Base-by-base conservation (phyloP, 1,284 basidiomycete species). In the Cystobasidiaceae sp. region DNA sequence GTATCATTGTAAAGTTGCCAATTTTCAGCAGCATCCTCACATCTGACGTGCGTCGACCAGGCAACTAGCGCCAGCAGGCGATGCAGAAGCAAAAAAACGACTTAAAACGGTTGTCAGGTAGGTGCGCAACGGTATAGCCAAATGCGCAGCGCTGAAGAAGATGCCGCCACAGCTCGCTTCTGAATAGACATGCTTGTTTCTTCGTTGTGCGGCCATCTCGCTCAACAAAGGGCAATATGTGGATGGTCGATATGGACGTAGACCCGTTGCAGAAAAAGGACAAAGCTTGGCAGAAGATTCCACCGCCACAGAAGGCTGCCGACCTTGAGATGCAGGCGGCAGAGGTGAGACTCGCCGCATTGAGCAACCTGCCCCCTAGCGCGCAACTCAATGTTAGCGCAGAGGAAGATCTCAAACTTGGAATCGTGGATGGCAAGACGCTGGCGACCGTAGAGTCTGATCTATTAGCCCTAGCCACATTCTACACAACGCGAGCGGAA, bases 201-300 rank as follows among this genome's bases (percentile, higher is more conserved):
- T 52, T 52, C 27, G 33, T 32, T 19, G 32, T 52, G 17, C 50
- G 28, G 17, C 4, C 4, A 25, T 5, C 9, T n/a, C n/a, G 19
- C 5, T 25, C 15, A 33, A 23, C 15, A 19, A 46, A 46, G 13
- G 15, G 9, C 11, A 52, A 15, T 23, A 23, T 52, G 3, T 60
- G 58, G 58, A 60, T 60, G 58, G 58, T 60, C 2, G 58, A 60
- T 25, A 44, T 25, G 17, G n/a, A 27, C 8, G 32, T 60, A 13
- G 58, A 60, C 41, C 58, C 58, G 17, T 46, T 44, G 13, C 21
- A 33, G 33, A n/a, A 25, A 32, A 52, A 52, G 33, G 17, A n/a
- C 8, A 52, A 52, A 23, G 17, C 41, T 9, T 25, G 27, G 27
- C 41, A 37, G 39, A 41, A n/a, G n/a, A n/a, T n/a, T n/a, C n/a